phyloP scores from a whole-genome alignment of 2,329 filamentous ascomycete species.

The Aureobasidium namibiae region DNA sequence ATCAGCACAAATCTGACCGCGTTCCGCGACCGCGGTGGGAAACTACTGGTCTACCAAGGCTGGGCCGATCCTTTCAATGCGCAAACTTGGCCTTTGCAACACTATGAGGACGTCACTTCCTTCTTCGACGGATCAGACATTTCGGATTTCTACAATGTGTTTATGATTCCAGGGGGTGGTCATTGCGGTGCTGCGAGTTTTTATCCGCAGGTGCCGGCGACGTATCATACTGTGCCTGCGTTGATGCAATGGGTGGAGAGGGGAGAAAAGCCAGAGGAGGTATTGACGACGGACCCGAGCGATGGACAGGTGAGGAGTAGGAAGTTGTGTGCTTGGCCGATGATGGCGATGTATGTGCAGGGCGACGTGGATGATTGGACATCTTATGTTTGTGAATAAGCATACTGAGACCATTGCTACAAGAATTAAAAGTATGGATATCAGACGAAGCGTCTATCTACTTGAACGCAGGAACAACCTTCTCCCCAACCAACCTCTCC shows the following conservation, averaged over 20 bases:
- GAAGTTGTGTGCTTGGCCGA: constrained; percentile 28
- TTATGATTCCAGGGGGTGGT: constrained; percentile 32
- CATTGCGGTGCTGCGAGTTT: constrained; percentile 29
- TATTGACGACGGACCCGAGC: constrained; percentile 24
- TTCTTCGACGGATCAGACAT: constrained; percentile 20
- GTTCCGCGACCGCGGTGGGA: constrained; percentile 27
- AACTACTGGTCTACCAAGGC: constrained; percentile 32
- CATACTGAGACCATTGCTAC: too few species aligned
- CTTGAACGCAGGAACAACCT: constrained; percentile 4
- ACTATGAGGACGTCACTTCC: constrained; percentile 24
- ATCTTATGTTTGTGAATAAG: constrained; percentile 18
- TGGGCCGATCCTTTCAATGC: constrained; percentile 33
- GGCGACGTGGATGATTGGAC: constrained; percentile 20
- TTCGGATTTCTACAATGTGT: constrained; percentile 28
- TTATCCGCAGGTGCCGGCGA: constrained; percentile 27
- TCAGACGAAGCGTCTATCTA: too few species aligned
- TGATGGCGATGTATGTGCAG: constrained; percentile 22
- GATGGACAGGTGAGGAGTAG: constrained; percentile 26
- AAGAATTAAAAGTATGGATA: too few species aligned
- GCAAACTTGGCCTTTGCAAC: constrained; percentile 30
- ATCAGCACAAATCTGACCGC: constrained; percentile 25
- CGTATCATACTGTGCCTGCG: constrained; percentile 27
- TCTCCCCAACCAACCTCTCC: constrained; percentile 7
- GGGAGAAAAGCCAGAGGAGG: constrained; percentile 20
- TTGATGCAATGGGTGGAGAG: constrained; percentile 31